Base-by-base conservation (phyloP, 2,329 filamentous ascomycete species). In the Aspergillus bombycis region DNA sequence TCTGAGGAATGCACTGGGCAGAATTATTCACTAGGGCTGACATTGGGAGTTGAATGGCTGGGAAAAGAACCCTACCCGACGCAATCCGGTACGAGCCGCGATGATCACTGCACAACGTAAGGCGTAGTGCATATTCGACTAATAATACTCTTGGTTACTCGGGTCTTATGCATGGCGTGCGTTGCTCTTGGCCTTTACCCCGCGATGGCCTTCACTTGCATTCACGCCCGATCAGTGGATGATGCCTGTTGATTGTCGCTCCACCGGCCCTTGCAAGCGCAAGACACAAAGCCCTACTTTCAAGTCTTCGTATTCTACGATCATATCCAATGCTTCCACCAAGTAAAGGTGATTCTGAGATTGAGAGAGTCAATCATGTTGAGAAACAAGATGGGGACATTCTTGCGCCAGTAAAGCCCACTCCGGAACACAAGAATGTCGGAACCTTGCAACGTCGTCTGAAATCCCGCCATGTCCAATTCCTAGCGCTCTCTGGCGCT, bases 391-490 rank as follows among this genome's bases (percentile, higher is more conserved):
- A 52, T 10, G 23, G 11, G 6, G 26, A 30, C 11, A 26, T 23
- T 4, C 46, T n/a, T 7, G 9, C 19, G 41, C 5, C 41, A n/a
- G 19, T n/a, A 16, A 46, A 46, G n/a, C n/a, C 10, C n/a, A 46
- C n/a, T 23, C 11, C 11, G 5, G 43, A 46, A 21, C n/a, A 23
- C n/a, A 46, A 23, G n/a, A 46, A 23, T 14, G 30, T 54, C n/a
- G 32, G 52, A 54, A 36, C 38, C 52, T 56, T 72, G 4, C 64
- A 76, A 38, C 69, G 77, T 54, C 71, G 74, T 50, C 68, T 79
- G 43, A 78, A 78, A 59, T 74, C 76, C 2, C 69, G 78, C 58
- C 78, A 80, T 66, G 70, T 80, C 30, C 77, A 79, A 57, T 75
- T 80, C 53, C 72, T 78, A 57, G 76, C 73, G 2, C 70, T 79